Evolutionary conservation across 108 stramenopile genomes (phyloP), one percentile per base, ranked within the genome.

Genomic region (Epipyxis sp.): DNA sequence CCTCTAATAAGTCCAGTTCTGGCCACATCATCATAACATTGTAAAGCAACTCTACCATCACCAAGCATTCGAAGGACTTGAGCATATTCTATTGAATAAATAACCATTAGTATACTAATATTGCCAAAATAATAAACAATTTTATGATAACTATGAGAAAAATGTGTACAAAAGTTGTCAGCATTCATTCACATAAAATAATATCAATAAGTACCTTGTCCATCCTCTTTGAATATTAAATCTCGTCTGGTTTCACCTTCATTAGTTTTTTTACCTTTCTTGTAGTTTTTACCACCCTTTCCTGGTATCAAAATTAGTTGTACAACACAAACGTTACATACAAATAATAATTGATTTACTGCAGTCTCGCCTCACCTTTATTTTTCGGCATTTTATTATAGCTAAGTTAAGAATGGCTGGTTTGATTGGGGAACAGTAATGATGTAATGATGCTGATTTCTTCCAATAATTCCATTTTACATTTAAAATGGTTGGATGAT

Each of bases 241-340:
- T 99, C 96, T 71, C 98, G 94, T 83, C 97, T 97, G 59, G 94
- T 90, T 87, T 99, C 98, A 68, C 94, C 94, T 74, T 97, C 98
- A 76, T 97, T 25, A 3, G 13, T 35, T 32, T 65, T 97, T 87
- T 99, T 99, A 80, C 98, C 98, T 84, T 96, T 90, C 69, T 96
- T 87, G 81, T 96, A 91, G 84, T 99, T 99, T 85, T 99, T 99
- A 82, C 97, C 97, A 76, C 98, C 97, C 83, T 99, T 97, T 89
- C 98, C 97, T 96, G 71, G 29, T 16, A 68, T 37, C 20, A 68
- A 20, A 37, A 40, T 16, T 20, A 37, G n/a, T n/a, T n/a, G n/a
- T n/a, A n/a, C n/a, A n/a, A n/a, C n/a, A n/a, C n/a, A n/a, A n/a
- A n/a, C n/a, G n/a, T n/a, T n/a, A n/a, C n/a, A n/a, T n/a, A n/a